Evolutionary conservation across 495 filamentous ascomycete genomes (phyloP).

Genomic region (Neurospora sp.): DNA sequence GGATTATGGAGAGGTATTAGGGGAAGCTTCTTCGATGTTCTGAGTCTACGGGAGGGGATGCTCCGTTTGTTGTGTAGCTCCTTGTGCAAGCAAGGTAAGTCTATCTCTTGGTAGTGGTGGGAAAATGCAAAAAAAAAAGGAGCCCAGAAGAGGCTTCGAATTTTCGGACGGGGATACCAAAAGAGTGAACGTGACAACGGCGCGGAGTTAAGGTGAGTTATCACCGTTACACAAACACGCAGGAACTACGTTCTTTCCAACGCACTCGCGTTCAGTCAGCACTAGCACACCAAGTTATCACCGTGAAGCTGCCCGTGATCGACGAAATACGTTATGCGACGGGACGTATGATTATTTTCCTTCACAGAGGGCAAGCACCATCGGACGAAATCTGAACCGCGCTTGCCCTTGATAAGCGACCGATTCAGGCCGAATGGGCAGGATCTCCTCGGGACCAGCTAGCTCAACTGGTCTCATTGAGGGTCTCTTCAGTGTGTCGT

Average conservation of each 20-base stretch:
- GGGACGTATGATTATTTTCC: too few relatives aligned
- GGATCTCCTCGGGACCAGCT: not conserved
- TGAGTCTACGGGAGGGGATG: not conserved
- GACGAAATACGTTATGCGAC: too few relatives aligned
- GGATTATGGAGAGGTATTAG: conserved; percentile 54
- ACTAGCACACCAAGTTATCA: too few relatives aligned
- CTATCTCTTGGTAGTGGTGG: not conserved
- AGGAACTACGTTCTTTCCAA: too few relatives aligned
- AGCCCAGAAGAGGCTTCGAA: too few relatives aligned
- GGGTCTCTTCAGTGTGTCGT: not conserved
- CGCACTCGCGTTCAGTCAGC: too few relatives aligned
- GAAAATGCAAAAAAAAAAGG: not conserved
- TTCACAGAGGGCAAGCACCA: too few relatives aligned
- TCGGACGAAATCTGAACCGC: not conserved
- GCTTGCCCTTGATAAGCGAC: not conserved
- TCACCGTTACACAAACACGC: not conserved
- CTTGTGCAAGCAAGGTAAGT: not conserved
- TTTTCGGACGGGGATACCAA: too few relatives aligned
- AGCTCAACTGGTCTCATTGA: not conserved
- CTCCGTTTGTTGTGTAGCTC: not conserved
- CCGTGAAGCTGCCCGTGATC: too few relatives aligned
- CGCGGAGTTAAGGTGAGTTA: not conserved
- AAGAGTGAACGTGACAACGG: too few relatives aligned
- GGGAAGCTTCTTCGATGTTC: not conserved
- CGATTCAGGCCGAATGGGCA: not conserved